Evolutionary conservation across 164 flowering plant species (phyloP).

Genomic region (Nelumbo lutea): DNA sequence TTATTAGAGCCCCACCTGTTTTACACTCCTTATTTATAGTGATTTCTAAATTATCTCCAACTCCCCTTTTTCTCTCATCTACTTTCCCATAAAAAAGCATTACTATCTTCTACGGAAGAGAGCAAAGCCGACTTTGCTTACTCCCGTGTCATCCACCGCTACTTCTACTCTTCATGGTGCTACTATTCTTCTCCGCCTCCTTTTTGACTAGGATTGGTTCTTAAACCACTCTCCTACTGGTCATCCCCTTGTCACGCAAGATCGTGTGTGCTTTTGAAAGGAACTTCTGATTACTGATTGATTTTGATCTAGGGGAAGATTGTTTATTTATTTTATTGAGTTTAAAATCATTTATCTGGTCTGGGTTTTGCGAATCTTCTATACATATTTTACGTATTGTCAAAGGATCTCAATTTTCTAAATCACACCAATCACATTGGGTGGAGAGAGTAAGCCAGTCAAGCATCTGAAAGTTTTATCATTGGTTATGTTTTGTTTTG

Average conservation of each 20-base stretch:
- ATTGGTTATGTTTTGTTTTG: not conserved
- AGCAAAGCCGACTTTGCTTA: constrained; percentile 66
- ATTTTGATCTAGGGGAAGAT: constrained; percentile 5
- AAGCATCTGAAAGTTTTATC: not conserved
- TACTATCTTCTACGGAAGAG: no score
- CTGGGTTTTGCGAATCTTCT: constrained; percentile 57
- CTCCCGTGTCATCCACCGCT: constrained; percentile 43
- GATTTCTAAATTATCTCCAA: no score
- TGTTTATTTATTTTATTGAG: not conserved
- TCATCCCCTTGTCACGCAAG: constrained; percentile 93
- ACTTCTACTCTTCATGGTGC: constrained; percentile 76
- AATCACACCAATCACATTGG: constrained; percentile 83
- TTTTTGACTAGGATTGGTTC: constrained; percentile 83
- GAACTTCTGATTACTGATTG: not conserved
- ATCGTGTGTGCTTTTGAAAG: constrained; percentile 40
- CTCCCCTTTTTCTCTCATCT: no score
- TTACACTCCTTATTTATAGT: no score
- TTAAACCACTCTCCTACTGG: constrained; percentile 55
- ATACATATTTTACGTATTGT: constrained; percentile 73
- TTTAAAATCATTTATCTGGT: not conserved
- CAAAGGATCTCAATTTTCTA: constrained; percentile 77
- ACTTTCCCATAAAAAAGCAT: no score
- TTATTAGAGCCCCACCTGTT: no score
- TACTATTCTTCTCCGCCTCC: constrained; percentile 50
- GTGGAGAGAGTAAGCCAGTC: constrained; percentile 72